Base-by-base conservation (phyloP, 2,329 filamentous ascomycete species). In the Emergomyces africanus region DNA sequence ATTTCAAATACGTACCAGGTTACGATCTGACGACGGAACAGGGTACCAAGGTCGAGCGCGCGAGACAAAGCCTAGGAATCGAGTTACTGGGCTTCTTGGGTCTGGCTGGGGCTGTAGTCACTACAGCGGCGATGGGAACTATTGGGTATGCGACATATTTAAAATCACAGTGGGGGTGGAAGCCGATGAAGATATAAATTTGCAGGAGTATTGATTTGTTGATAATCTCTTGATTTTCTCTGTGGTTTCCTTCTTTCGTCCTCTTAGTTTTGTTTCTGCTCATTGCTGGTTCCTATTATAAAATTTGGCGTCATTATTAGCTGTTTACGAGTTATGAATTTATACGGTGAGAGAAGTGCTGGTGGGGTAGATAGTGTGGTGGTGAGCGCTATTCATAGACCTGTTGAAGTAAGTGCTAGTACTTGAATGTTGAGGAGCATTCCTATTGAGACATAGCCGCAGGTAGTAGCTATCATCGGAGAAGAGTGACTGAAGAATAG, bases 1-100 rank as follows among this genome's bases (percentile, higher is more conserved):
- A 86, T 23, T 87, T 90, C 72, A 86, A 89, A 67, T 87, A 87
- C 66, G 75, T 87, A 10, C 86, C 86, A 0, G 74, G 80, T 63
- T 78, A 79, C 55, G 57, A 61, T 10, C 46, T 46, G n/a, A 53
- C 48, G 14, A 59, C 57, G 4, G 41, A 57, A 46, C 39, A 12
- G 14, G 55, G 55, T 2, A 23, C 18, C 25, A 46, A 15, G 33
- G 10, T 1, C 9, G 41, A 49, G n/a, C 55, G 55, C 35, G 18
- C 10, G 30, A 28, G 28, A 18, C 14, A 20, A 35, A 35, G 18
- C 20, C n/a, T 57, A 18, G 55, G 55, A 12, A 49, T 57, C 18
- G 55, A 57, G 41, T 10, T 57, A 14, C 37, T 59, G 50, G 35
- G 44, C 23, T 46, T 54, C 15, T 28, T 58, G 44, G 57, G 57